Percentiles rank a stretch among this genome's conserved stretches.
Evolutionary conservation across 2,329 filamentous ascomycete species (phyloP).

Genomic region (Helminthosporium solani): DNA sequence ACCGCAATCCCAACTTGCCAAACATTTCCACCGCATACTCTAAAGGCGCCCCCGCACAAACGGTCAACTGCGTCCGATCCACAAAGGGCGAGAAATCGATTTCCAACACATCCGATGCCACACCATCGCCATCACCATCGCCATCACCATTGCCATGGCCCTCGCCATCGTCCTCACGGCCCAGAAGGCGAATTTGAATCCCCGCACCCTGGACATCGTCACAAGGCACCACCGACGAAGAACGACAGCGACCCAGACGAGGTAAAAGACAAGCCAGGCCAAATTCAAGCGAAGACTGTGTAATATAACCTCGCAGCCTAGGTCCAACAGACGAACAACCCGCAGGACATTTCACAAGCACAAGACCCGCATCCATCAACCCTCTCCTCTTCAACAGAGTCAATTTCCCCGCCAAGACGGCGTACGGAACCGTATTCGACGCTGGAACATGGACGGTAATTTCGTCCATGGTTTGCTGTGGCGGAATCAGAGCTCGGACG

Average conservation of each 20-base stretch:
- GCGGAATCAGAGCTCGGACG: slow-evolving; percentile 54
- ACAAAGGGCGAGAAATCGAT: slow-evolving; percentile 54
- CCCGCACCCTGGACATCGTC: neutral
- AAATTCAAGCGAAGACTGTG: slow-evolving; percentile 56
- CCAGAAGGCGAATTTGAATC: slow-evolving; percentile 42
- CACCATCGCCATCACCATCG: too few relatives aligned
- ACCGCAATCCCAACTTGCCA: slow-evolving; percentile 56
- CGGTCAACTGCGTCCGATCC: slow-evolving; percentile 54
- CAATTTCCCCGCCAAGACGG: slow-evolving; percentile 49
- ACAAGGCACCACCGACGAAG: neutral
- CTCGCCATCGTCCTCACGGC: slow-evolving; percentile 15
- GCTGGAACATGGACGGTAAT: slow-evolving; percentile 54
- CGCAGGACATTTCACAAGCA: slow-evolving; percentile 49
- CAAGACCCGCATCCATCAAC: slow-evolving; percentile 59
- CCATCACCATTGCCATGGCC: slow-evolving; percentile 5
- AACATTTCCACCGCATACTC: slow-evolving; percentile 64
- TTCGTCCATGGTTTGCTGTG: slow-evolving; percentile 56
- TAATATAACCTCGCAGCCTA: slow-evolving; percentile 55
- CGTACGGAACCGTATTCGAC: slow-evolving; percentile 46
- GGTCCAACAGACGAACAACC: neutral
- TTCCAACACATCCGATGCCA: slow-evolving; percentile 16
- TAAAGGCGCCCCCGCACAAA: slow-evolving; percentile 55
- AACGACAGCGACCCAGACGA: slow-evolving; percentile 15
- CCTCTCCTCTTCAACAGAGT: slow-evolving; percentile 51
- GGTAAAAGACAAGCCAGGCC: slow-evolving; percentile 44